Evolutionary conservation across 2,329 filamentous ascomycete species (phyloP).

Genomic region (Alternaria sp.): DNA sequence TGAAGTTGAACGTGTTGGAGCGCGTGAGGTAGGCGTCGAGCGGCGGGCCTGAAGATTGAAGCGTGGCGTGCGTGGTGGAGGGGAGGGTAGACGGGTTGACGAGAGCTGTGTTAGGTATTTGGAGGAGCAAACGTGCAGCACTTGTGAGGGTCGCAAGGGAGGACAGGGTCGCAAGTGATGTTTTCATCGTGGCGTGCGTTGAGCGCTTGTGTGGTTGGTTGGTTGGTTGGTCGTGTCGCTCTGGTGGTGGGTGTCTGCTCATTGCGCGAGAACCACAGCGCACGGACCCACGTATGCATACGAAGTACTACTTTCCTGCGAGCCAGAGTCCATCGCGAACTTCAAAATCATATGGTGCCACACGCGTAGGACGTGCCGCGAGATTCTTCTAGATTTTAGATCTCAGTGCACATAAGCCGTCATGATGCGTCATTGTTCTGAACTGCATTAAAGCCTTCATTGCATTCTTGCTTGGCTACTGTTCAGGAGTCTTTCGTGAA

Average conservation of each 20-base stretch:
- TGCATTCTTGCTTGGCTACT: neutral
- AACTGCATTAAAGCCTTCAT: too few species aligned
- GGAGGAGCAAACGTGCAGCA: slow-evolving; percentile 60
- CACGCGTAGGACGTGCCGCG: too few species aligned
- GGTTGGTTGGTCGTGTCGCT: neutral
- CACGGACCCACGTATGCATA: neutral
- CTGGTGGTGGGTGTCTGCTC: neutral
- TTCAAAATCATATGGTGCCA: too few species aligned
- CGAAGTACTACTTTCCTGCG: neutral
- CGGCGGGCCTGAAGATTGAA: slow-evolving; percentile 64
- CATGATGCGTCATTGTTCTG: too few species aligned
- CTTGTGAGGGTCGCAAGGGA: slow-evolving; percentile 53
- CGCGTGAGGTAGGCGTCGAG: slow-evolving; percentile 70
- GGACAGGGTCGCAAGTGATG: slow-evolving; percentile 53
- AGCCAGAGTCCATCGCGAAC: too few species aligned
- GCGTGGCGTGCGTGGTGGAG: slow-evolving; percentile 70
- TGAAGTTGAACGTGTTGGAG: slow-evolving; percentile 77
- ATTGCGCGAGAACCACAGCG: neutral
- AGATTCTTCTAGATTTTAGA: too few species aligned
- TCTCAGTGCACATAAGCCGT: too few species aligned
- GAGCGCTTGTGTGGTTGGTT: neutral
- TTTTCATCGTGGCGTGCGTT: slow-evolving; percentile 32
- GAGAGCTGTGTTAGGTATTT: slow-evolving; percentile 58
- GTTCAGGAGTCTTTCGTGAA: slow-evolving; percentile 53
- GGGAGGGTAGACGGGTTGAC: slow-evolving; percentile 59